Conservation (phyloP, 177 flowering plant genomes). For the Vitis hybrid region DNA sequence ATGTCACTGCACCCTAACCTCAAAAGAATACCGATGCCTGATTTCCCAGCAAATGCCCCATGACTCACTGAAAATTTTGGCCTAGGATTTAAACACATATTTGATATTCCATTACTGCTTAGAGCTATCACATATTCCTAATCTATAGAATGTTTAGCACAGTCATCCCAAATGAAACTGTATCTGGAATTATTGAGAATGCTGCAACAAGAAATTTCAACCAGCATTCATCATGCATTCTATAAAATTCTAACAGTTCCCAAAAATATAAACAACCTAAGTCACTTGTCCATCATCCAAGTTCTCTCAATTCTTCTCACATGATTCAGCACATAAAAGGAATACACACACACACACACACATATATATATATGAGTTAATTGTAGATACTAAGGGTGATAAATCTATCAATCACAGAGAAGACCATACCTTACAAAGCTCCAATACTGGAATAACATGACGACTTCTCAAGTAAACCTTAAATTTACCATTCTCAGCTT, state of each 20-base stretch:
- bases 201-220: too few species aligned
- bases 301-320: neutral
- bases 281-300: neutral
- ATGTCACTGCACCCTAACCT: too few species aligned
- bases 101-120: too few species aligned
- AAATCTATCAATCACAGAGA: neutral
- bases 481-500: conserved; percentile 53
- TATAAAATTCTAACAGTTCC: neutral
- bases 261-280: neutral
- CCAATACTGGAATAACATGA: conserved; percentile 70
- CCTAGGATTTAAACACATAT: too few species aligned
- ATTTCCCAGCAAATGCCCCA: too few species aligned
- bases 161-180: too few species aligned
- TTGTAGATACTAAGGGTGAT: neutral
- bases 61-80: too few species aligned
- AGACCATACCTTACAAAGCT: conserved; percentile 71
- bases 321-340: neutral
- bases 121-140: too few species aligned
- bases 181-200: too few species aligned
- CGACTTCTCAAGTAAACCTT: conserved; percentile 65
- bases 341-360: neutral
- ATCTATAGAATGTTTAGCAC: too few species aligned
- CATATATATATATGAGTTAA: neutral
- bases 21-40: too few species aligned
- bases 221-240: too few species aligned